Evolutionary conservation across 208 protist species (phyloP).

Genomic region (Trypanosoma caninum): DNA sequence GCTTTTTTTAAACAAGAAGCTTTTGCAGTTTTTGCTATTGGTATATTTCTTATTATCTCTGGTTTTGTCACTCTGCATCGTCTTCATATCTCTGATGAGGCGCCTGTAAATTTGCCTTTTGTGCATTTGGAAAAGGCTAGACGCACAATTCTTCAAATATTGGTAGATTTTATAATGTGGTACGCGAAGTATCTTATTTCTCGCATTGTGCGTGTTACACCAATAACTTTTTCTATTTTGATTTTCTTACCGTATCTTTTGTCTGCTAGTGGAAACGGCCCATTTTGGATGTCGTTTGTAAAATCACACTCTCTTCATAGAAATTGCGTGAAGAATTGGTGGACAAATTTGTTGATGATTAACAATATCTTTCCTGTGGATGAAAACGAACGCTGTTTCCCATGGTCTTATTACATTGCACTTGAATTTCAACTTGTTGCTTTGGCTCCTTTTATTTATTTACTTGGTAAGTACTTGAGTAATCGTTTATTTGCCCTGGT

Average conservation of each 20-base stretch:
- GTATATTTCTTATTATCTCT: conserved; percentile 32
- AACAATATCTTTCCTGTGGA: conserved; percentile 30
- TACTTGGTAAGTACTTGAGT: conserved; percentile 19
- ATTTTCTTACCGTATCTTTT: conserved; percentile 11
- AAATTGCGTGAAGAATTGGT: conserved; percentile 28
- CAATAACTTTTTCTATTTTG: conserved; percentile 19
- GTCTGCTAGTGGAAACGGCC: conserved; percentile 3
- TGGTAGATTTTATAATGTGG: conserved; percentile 1
- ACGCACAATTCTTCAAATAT: not conserved
- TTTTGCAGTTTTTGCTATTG: conserved; percentile 21
- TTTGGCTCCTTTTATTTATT: conserved; percentile 19
- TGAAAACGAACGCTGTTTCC: conserved; percentile 22
- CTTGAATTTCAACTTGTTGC: conserved; percentile 31
- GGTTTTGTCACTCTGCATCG: conserved; percentile 29
- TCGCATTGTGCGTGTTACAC: conserved; percentile 22
- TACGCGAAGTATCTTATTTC: conserved; percentile 24
- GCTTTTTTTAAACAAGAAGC: conserved; percentile 21
- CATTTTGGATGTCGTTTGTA: conserved; percentile 23
- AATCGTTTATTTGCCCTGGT: conserved; percentile 14
- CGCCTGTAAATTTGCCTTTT: conserved; percentile 8
- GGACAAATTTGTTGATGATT: conserved; percentile 31
- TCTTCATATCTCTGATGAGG: conserved; percentile 19
- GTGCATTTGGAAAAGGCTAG: not conserved
- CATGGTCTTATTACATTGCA: conserved; percentile 35
- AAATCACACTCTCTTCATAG: conserved; percentile 4